Base-by-base conservation (phyloP, 306 rosid species). In the peach (Prunus persica) region DNA sequence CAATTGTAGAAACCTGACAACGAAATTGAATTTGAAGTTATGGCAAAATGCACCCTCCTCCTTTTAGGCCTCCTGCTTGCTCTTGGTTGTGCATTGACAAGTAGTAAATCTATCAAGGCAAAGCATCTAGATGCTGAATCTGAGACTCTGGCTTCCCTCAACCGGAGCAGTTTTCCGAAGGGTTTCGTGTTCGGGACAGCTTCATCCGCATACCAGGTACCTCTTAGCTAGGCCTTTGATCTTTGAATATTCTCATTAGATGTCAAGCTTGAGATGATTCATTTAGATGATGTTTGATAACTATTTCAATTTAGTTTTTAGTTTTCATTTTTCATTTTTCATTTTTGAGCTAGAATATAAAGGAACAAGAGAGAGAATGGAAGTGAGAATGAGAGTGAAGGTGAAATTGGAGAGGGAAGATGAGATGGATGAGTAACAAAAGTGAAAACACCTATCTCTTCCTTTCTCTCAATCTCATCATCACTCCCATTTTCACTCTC, bases 81-180 rank as follows among this genome's bases (percentile, higher is more conserved):
- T 63, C 67, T 63, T 63, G 67, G 43, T 63, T 63, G 20, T 63
- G 45, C 67, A 28, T 63, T 63, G 43, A 30, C 22, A 30, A 30
- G 11, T 2, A 30, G 45, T 28, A 63, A 63, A 63, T 63, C 67
- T 14, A 2, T 28, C 67, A 15, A 63, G 43, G 22, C 67, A 30
- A 16, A 63, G 45, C 34, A 63, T 14, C 6, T 28, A 0, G 67
- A 8, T 58, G 13, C 64, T 58, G 3, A 11, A 24, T 24, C 32
- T 11, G 20, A 63, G 18, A 28, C 67, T 16, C 30, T 41, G 8
- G 67, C 67, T 4, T 30, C 67, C 45, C 67, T 63, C 22, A 63
- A 86, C 57, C 83, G 93, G 4, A 78, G 54, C n/a, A 83, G 81
- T 62, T 84, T 86, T 60, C 92, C 92, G 7, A 38, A 50, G 11